Evolutionary conservation across 352 stramenopile species (phyloP), one percentile per base, ranked within the genome.

Genomic region (Thalassiosira mediterranea): DNA sequence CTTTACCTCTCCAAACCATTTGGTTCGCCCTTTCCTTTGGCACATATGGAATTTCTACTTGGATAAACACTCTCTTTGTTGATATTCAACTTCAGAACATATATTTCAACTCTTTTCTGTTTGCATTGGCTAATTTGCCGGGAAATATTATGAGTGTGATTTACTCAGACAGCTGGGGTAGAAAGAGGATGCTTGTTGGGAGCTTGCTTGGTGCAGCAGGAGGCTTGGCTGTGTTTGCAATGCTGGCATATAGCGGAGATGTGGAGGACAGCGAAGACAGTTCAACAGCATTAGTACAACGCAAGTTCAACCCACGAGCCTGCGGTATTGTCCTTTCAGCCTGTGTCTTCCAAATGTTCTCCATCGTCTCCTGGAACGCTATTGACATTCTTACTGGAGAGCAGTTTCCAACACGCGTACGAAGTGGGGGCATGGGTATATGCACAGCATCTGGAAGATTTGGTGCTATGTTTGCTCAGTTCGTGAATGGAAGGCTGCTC

Each of bases 1-100:
- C 84, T 7, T 62, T 76, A 44, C 69, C 80, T 7, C 66, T 93
- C 19, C 73, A 86, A 77, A 59, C 76, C 28, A 57, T 90, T 56
- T 93, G 88, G 88, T 93, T 93, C 37, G 75, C 54, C 28, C 52
- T 93, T 4, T 84, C 87, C 34, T 97, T 97, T 87, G 93, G 93
- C 29, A 96, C 91, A 10, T 98, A 98, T 70, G 94, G 94, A 10
- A 79, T 98, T 19, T 93, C 93, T 5, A 97, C 94, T 23, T 98
- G 95, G 95, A 97, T 98, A 65, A 97, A 95, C 28, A 97, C 93
- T 59, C 67, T 98, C 0, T 97, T 98, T 83, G 72, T 94, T 52
- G 38, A 76, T 47, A 76, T 91, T 42, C 71, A 91, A 60, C 88
- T 96, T 34, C 81, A 95, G 25, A 88, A 91, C 64, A 92, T 97